Percentiles rank a stretch among this genome's conserved stretches.
Evolutionary conservation across 257 asterid genomes (phyloP).

Genomic region (Nicotiana undulata): DNA sequence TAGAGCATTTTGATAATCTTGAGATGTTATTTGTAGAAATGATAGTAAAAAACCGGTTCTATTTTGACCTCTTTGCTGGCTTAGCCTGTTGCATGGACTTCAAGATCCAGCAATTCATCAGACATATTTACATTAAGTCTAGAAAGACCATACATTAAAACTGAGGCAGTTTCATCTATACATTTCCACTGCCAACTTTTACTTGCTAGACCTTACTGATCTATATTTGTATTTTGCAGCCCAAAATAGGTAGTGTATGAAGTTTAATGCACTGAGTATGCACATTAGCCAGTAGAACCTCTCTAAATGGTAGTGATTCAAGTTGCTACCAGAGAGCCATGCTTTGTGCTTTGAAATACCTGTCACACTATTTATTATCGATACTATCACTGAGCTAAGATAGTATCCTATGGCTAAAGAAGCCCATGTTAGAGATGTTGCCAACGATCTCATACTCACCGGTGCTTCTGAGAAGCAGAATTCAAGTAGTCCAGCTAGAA

Average conservation of each 20-base stretch:
- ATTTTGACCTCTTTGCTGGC: slow-evolving; percentile 4
- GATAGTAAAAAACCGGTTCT: not conserved
- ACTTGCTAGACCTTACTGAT: slow-evolving; percentile 18
- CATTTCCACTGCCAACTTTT: not conserved
- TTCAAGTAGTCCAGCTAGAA: slow-evolving; percentile 76
- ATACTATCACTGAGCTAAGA: slow-evolving; percentile 63
- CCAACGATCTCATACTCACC: slow-evolving; percentile 69
- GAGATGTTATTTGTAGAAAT: not conserved
- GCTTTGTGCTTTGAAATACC: slow-evolving; percentile 33
- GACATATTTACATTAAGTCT: slow-evolving; percentile 24
- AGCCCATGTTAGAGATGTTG: slow-evolving; percentile 80
- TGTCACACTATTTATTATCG: slow-evolving; percentile 57
- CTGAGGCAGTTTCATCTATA: not conserved
- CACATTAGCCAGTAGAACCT: slow-evolving; percentile 93
- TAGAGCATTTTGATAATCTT: not conserved
- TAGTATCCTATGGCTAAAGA: slow-evolving; percentile 86
- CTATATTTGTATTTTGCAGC: slow-evolving; percentile 62
- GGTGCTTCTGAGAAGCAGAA: slow-evolving; percentile 97
- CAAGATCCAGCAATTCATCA: slow-evolving; percentile 31
- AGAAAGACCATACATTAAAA: not conserved
- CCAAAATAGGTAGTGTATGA: slow-evolving; percentile 77
- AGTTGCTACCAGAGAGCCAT: slow-evolving; percentile 66
- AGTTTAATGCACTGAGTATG: slow-evolving; percentile 59
- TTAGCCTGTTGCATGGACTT: not conserved
- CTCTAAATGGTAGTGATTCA: slow-evolving; percentile 61